Conservation (phyloP, 176 grass and related monocot genomes). For the Triticum dicoccoides region DNA sequence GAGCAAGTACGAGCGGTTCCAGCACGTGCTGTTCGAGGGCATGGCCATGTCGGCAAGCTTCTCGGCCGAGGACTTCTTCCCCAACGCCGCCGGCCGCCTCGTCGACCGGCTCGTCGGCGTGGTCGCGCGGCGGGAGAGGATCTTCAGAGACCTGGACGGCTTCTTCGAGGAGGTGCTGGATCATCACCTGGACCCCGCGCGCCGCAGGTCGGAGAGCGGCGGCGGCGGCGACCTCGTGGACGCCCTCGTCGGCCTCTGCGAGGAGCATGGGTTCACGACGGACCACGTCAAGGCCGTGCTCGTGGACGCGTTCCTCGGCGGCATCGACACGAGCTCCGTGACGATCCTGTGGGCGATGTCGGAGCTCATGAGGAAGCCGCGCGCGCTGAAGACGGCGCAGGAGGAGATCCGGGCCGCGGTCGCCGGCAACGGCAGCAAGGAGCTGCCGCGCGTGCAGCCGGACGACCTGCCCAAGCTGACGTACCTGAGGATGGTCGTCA, state of each 20-base stretch:
- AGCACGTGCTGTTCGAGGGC: background rate
- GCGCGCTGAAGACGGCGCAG: background rate
- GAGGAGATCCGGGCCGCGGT: background rate
- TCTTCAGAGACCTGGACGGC: constrained; percentile 3
- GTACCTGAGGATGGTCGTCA: constrained; percentile 17
- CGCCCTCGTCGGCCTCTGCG: background rate
- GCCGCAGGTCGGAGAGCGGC: background rate
- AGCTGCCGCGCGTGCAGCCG: background rate
- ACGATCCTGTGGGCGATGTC: constrained; percentile 29
- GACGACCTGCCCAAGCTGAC: background rate
- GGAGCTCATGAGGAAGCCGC: constrained; percentile 7
- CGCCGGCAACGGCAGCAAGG: background rate
- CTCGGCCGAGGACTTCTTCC: constrained; percentile 26
- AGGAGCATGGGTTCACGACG: background rate
- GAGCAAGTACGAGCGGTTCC: background rate
- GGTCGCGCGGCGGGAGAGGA: background rate
- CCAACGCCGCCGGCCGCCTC: background rate
- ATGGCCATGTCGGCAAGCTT: constrained; percentile 11
- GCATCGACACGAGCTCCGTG: background rate
- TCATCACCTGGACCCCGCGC: background rate
- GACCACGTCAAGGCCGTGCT: constrained; percentile 27
- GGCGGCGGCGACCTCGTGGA: constrained; percentile 9
- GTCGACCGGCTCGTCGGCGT: background rate
- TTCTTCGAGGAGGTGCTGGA: constrained; percentile 22
- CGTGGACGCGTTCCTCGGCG: constrained; percentile 7